Evolutionary conservation across 1,284 basidiomycete genomes (phyloP).

Genomic region (Cryptococcus wingfieldii): DNA sequence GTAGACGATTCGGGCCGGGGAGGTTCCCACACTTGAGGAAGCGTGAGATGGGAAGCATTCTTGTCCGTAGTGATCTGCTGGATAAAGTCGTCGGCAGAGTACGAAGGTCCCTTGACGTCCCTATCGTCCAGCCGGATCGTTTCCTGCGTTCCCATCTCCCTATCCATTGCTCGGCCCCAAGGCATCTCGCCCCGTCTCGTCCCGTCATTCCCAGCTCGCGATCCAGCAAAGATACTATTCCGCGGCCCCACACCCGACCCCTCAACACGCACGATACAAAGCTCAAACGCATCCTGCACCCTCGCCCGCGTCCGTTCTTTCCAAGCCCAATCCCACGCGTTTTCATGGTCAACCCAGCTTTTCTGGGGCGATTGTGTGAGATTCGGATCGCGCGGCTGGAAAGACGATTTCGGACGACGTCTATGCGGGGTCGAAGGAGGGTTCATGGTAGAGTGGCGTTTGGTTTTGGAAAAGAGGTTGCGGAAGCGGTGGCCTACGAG

Average conservation of each 20-base stretch:
- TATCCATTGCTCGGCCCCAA: slow-evolving; percentile 1
- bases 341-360: slow-evolving; percentile 45
- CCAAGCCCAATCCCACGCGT: slow-evolving; percentile 64
- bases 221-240: too few relatives aligned
- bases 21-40: background rate
- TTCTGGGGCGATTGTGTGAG: slow-evolving; percentile 32
- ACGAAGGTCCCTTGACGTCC: background rate
- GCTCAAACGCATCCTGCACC: slow-evolving; percentile 71
- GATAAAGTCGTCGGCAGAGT: slow-evolving; percentile 3
- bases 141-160: background rate
- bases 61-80: slow-evolving; percentile 1
- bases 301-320: slow-evolving; percentile 63
- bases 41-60: background rate
- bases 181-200: slow-evolving; percentile 1
- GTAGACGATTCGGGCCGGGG: slow-evolving; percentile 8
- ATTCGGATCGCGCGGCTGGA: slow-evolving; percentile 29
- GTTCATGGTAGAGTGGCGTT: background rate
- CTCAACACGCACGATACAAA: slow-evolving; percentile 56
- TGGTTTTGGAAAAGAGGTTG: background rate
- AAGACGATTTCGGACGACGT: slow-evolving; percentile 12
- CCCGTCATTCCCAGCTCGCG: slow-evolving; percentile 16
- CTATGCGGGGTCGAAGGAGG: slow-evolving; percentile 9
- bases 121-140: background rate
- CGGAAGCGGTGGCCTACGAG: slow-evolving; percentile 50
- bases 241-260: slow-evolving; percentile 2